These are phyloP conservation scores for Trichoderma asperellum DNA, from an alignment of 2,329 filamentous ascomycete genomes.

Conservation along the genomic window DNA sequence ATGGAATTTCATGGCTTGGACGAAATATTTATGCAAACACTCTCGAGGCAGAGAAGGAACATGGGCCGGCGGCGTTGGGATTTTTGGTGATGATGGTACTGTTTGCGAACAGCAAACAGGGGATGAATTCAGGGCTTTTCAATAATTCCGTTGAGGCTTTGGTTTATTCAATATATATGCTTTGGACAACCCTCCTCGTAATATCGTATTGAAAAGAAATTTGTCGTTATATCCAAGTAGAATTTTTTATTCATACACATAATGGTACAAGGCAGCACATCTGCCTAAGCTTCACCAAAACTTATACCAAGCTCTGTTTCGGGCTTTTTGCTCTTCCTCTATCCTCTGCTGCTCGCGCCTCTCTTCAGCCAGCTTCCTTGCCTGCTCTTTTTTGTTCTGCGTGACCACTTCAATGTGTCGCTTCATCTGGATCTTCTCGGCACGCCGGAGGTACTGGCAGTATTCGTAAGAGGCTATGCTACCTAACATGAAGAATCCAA, in stretches of 20 bases:
- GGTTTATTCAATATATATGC: background rate
- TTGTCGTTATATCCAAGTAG: background rate
- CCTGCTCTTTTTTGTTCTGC: conserved; percentile 56
- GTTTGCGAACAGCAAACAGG: background rate
- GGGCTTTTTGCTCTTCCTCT: conserved; percentile 42
- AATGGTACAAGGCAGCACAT: conserved; percentile 29
- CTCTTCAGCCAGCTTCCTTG: conserved; percentile 51
- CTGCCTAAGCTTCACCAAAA: conserved; percentile 51
- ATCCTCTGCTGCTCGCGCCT: conserved; percentile 40
- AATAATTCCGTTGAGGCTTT: background rate
- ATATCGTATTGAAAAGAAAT: background rate
- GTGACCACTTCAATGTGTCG: conserved; percentile 71
- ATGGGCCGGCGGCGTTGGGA: conserved; percentile 11
- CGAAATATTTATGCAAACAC: background rate
- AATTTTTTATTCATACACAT: conserved; percentile 18
- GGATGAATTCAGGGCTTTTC: background rate
- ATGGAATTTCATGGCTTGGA: background rate
- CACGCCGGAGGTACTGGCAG: conserved; percentile 73
- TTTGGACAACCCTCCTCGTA: background rate
- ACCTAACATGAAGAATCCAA: conserved; percentile 71
- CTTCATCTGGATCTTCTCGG: conserved; percentile 83
- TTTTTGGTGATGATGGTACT: background rate
- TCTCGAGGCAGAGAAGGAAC: background rate
- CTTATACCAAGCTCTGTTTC: conserved; percentile 57
- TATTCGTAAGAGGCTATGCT: conserved; percentile 80